These are phyloP conservation scores for Haberlea rhodopensis DNA, from an alignment of 257 asterid genomes.

Conservation along the genomic window DNA sequence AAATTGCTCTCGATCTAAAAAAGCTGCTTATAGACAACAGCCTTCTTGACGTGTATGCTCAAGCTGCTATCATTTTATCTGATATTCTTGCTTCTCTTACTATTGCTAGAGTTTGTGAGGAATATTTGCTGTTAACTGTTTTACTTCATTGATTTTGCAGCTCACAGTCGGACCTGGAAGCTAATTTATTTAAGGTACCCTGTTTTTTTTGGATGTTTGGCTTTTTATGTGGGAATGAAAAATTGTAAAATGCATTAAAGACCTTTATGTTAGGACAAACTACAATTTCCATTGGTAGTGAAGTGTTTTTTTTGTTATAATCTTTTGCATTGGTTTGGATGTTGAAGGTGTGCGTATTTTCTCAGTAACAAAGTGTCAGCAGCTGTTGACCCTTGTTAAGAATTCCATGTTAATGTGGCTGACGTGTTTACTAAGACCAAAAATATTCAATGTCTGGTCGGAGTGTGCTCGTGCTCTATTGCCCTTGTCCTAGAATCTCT, in stretches of 20 bases:
- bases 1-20: constrained; percentile 92
- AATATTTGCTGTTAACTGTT: constrained; percentile 14
- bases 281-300: background rate
- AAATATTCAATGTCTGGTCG: background rate
- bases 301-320: background rate
- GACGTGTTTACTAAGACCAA: constrained; percentile 8
- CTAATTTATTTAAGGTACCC: constrained; percentile 85
- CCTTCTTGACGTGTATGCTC: constrained; percentile 92
- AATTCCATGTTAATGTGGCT: constrained; percentile 5
- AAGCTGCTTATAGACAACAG: constrained; percentile 95
- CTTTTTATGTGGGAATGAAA: background rate
- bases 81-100: constrained; percentile 8
- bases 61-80: constrained; percentile 19
- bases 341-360: background rate
- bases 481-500: background rate
- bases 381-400: constrained; percentile 11
- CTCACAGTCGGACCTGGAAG: constrained; percentile 94
- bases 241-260: background rate
- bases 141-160: constrained; percentile 44
- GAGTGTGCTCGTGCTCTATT: background rate
- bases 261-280: background rate
- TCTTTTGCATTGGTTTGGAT: constrained; percentile 3
- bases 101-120: constrained; percentile 3
- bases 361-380: constrained; percentile 1
- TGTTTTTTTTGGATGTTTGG: constrained; percentile 17